Conservation (phyloP, 352 stramenopile species). For the Phytophthora hibernalis region DNA sequence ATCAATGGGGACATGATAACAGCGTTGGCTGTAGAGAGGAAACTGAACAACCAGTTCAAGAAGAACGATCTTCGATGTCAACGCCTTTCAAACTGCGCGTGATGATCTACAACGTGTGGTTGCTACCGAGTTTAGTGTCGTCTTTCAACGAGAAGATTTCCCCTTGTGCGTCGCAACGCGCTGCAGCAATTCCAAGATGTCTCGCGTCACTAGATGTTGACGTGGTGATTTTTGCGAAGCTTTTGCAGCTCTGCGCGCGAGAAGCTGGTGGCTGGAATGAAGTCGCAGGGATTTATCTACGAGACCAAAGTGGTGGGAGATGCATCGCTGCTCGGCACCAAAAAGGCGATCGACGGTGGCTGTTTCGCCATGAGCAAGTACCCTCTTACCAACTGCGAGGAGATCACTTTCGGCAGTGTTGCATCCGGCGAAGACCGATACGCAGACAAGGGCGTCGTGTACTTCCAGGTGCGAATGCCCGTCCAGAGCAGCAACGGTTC, state of each 20-base stretch:
- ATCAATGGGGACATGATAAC: conserved; percentile 15
- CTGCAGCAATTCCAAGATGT: conserved; percentile 61
- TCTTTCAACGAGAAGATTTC: conserved; percentile 74
- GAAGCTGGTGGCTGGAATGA: conserved; percentile 68
- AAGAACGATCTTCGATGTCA: background rate
- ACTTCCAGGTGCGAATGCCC: conserved; percentile 54
- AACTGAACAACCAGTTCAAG: background rate
- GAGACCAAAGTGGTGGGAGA: conserved; percentile 72
- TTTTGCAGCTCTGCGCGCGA: conserved; percentile 58
- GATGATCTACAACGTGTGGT: conserved; percentile 81
- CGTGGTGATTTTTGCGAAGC: conserved; percentile 76
- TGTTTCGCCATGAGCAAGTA: conserved; percentile 79
- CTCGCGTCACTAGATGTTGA: conserved; percentile 51
- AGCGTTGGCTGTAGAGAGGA: conserved; percentile 13
- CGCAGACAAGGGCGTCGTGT: conserved; percentile 72
- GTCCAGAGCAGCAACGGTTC: conserved; percentile 6
- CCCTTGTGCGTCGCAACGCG: conserved; percentile 49
- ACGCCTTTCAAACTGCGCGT: conserved; percentile 55
- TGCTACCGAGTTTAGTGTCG: conserved; percentile 65
- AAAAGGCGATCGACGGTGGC: conserved; percentile 69
- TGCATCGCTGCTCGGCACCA: conserved; percentile 54
- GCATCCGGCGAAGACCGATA: conserved; percentile 65
- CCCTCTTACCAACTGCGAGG: conserved; percentile 58
- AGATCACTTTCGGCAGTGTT: conserved; percentile 65
- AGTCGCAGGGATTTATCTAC: conserved; percentile 67